These are phyloP conservation scores for Omphalotus olearius DNA, from an alignment of 1,284 basidiomycete genomes.

Conservation along the genomic window DNA sequence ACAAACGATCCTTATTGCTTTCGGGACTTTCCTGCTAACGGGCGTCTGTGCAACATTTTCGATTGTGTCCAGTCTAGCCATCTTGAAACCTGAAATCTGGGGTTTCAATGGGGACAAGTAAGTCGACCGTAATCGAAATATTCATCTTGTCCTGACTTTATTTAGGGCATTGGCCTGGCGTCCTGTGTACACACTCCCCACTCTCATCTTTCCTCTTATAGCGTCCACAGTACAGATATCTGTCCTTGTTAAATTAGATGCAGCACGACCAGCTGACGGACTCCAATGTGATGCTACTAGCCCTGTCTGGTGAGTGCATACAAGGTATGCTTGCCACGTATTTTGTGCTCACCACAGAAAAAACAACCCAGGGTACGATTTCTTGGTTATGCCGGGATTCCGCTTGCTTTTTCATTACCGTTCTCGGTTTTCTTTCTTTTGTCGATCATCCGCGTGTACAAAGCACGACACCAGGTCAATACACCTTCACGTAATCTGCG, in stretches of 20 bases:
- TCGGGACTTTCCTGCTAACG: conserved; percentile 44
- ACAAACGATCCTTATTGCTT: conserved; percentile 43
- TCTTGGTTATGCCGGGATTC: conserved; percentile 54
- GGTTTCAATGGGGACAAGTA: conserved; percentile 27
- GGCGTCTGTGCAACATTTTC: conserved; percentile 49
- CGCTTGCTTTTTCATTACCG: conserved; percentile 48
- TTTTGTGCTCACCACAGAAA: neutral
- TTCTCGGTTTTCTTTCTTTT: conserved; percentile 43
- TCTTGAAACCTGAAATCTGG: conserved; percentile 44
- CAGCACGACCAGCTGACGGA: conserved; percentile 41
- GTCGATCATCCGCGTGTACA: conserved; percentile 34
- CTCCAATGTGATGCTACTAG: conserved; percentile 51
- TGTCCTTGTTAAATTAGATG: conserved; percentile 38
- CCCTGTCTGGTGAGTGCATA: conserved; percentile 46
- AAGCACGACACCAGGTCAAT: conserved; percentile 31
- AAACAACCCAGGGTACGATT: conserved; percentile 50
- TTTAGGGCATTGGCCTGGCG: conserved; percentile 40
- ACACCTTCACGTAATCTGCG: neutral
- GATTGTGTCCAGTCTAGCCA: conserved; percentile 40
- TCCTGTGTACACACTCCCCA: conserved; percentile 34
- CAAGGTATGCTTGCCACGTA: neutral
- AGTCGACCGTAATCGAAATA: conserved; percentile 14
- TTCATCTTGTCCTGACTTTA: neutral
- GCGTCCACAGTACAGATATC: conserved; percentile 39
- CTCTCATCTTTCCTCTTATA: conserved; percentile 43